These are phyloP conservation scores for Colletotrichum tofieldiae DNA, from an alignment of 2,329 filamentous ascomycete genomes.

Conservation along the genomic window DNA sequence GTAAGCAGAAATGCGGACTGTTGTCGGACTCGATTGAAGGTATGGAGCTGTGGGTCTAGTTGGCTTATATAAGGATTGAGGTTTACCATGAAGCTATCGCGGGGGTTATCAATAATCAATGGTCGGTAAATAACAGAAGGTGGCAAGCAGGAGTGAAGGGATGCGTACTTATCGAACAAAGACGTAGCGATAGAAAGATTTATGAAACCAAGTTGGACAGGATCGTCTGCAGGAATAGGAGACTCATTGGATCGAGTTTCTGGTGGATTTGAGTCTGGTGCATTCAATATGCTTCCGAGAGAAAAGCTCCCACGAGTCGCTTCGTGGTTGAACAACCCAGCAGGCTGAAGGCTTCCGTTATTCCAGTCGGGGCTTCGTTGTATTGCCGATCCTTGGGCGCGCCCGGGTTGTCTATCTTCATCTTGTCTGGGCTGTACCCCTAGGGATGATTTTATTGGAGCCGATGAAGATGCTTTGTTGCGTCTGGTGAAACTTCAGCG, in stretches of 20 bases:
- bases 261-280: constrained; percentile 1
- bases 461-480: neutral
- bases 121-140: neutral
- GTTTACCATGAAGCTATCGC: constrained; percentile 54
- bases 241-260: neutral
- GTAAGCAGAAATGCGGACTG: constrained; percentile 56
- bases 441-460: neutral
- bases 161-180: constrained; percentile 28
- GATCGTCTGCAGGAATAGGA: neutral
- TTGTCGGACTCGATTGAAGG: constrained; percentile 53
- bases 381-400: neutral
- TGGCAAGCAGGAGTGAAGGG: neutral
- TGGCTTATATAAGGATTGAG: constrained; percentile 60
- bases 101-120: neutral
- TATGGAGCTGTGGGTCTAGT: constrained; percentile 56
- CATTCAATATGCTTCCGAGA: constrained; percentile 51
- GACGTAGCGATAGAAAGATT: constrained; percentile 29
- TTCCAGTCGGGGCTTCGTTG: constrained; percentile 33
- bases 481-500: constrained; percentile 4
- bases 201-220: constrained; percentile 15
- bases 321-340: constrained; percentile 52
- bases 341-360: constrained; percentile 50
- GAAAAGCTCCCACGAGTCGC: constrained; percentile 54
- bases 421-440: neutral
- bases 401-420: neutral